These are phyloP conservation scores for Picea sitchensis DNA, from an alignment of 75 land plant species.

Conservation along the genomic window DNA sequence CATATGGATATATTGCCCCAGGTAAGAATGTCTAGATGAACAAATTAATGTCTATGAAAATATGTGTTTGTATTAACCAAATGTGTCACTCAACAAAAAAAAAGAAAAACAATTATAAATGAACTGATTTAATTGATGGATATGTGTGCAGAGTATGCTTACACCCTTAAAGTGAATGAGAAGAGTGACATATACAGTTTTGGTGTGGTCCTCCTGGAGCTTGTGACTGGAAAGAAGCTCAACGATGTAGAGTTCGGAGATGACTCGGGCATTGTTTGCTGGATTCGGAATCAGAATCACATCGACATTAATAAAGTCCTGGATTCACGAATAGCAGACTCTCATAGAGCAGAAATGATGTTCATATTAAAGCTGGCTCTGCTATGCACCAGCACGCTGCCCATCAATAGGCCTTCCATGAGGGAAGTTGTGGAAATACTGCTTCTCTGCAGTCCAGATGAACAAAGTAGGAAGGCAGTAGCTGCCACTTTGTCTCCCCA, in stretches of 20 bases:
- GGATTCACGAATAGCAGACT: not conserved
- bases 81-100: not conserved
- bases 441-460: constrained; percentile 2
- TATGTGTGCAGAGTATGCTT: constrained; percentile 25
- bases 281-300: constrained; percentile 18
- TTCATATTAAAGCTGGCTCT: constrained; percentile 16
- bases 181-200: constrained; percentile 36
- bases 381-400: constrained; percentile 26
- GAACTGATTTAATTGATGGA: not conserved
- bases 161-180: constrained; percentile 28
- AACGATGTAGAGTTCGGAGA: constrained; percentile 27
- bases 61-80: not conserved
- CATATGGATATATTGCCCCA: constrained; percentile 52
- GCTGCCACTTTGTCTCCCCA: not conserved
- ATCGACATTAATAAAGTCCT: not conserved
- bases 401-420: constrained; percentile 19
- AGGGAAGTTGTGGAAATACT: constrained; percentile 23
- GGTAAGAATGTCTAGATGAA: not conserved
- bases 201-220: constrained; percentile 35
- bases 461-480: not conserved
- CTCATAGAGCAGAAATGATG: not conserved
- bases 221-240: constrained; percentile 21
- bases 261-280: constrained; percentile 22
- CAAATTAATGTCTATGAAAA: not conserved
- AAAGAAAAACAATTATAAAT: too few species aligned